A percentile compares a stretch with the other conserved stretches of the same genome.
These are phyloP conservation scores for Emergomyces africanus DNA, from an alignment of 2,329 filamentous ascomycete genomes.

Conservation along the genomic window DNA sequence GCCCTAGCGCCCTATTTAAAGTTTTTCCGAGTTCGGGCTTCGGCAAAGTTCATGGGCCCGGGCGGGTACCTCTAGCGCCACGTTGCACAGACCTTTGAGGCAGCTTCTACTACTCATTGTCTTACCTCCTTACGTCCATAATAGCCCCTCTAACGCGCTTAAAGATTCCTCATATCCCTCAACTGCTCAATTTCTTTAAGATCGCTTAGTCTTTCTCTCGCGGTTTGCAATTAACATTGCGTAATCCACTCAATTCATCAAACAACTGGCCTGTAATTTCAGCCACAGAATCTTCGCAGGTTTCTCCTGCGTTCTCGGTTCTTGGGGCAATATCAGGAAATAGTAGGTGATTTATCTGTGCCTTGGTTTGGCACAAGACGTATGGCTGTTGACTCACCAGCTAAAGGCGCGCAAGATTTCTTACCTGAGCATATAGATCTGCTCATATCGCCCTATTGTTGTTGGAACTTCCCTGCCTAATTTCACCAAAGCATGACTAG, in stretches of 20 bases:
- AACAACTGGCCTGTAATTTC: background rate
- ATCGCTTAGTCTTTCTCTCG: background rate
- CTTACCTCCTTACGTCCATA: background rate
- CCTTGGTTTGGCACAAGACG: background rate
- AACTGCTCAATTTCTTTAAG: background rate
- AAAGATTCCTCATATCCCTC: background rate
- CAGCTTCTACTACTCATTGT: background rate
- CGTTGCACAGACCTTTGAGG: background rate
- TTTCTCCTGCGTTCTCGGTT: background rate
- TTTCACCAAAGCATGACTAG: constrained; percentile 22
- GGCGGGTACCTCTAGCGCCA: background rate
- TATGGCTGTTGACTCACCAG: background rate
- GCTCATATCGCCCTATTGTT: background rate
- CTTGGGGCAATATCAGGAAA: background rate
- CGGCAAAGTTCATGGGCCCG: background rate
- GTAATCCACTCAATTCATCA: background rate
- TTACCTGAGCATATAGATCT: background rate
- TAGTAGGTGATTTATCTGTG: background rate
- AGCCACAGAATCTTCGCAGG: background rate
- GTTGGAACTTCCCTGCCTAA: background rate
- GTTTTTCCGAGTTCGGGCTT: too few relatives aligned
- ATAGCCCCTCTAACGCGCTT: background rate
- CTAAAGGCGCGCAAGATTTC: background rate
- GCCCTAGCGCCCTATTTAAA: background rate
- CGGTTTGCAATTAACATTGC: background rate